Evolutionary conservation across 1,284 basidiomycete species (phyloP).

Genomic region (Phylloboletellus chloephorus): DNA sequence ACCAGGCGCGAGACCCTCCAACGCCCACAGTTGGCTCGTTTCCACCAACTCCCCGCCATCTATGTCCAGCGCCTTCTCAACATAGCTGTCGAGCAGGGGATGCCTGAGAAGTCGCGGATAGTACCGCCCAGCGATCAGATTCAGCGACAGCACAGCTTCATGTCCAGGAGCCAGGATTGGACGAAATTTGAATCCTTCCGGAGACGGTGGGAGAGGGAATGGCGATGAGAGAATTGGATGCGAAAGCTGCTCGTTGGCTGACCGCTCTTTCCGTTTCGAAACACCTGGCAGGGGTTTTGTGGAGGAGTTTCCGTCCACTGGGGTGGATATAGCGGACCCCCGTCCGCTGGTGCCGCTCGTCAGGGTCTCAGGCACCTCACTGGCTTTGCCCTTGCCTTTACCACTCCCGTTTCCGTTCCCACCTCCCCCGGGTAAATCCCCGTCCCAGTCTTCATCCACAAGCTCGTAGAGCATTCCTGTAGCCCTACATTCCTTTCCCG

Average conservation of each 20-base stretch:
- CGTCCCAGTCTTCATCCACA: conserved; percentile 65
- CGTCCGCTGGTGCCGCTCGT: conserved; percentile 6
- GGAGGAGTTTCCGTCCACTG: conserved; percentile 15
- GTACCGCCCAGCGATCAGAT: conserved; percentile 66
- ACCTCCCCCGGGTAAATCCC: conserved; percentile 23
- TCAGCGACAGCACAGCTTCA: conserved; percentile 61
- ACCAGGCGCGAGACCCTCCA: conserved; percentile 63
- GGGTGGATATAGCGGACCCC: conserved; percentile 16
- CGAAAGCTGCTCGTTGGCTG: conserved; percentile 34
- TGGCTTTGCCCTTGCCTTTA: conserved; percentile 30
- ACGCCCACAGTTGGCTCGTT: conserved; percentile 52
- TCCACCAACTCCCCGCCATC: conserved; percentile 36
- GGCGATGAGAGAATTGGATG: conserved; percentile 34
- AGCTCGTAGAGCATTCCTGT: conserved; percentile 70
- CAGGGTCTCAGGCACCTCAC: conserved; percentile 14
- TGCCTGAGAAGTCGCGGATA: conserved; percentile 64
- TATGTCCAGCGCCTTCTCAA: conserved; percentile 37
- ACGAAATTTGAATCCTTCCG: conserved; percentile 62
- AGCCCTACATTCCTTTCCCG: conserved; percentile 54
- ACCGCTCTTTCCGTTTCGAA: conserved; percentile 16
- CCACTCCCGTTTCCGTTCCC: conserved; percentile 10
- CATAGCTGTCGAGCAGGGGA: conserved; percentile 43
- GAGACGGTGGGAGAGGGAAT: conserved; percentile 55
- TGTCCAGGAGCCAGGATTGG: conserved; percentile 56
- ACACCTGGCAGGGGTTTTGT: conserved; percentile 8